Percentiles rank a stretch among this genome's conserved stretches.
These are phyloP conservation scores for Quercus lobata DNA, from an alignment of 331 rosid species.

Conservation along the genomic window DNA sequence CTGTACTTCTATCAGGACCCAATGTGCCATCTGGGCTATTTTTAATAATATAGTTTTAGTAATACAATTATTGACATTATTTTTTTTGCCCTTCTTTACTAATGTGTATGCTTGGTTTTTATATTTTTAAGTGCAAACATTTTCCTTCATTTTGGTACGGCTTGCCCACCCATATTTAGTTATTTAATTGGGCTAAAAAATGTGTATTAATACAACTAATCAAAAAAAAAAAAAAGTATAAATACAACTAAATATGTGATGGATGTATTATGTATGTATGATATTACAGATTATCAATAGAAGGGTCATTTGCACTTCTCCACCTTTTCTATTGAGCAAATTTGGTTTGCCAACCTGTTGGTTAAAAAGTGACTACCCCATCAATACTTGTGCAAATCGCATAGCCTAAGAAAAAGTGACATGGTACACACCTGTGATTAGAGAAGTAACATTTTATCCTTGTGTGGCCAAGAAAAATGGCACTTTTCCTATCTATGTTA, in stretches of 20 bases:
- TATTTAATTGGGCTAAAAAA: not conserved
- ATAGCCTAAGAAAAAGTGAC: too few species aligned
- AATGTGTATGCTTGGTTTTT: not conserved
- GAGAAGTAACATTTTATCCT: too few species aligned
- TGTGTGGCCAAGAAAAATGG: too few species aligned
- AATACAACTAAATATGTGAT: not conserved
- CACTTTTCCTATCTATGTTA: too few species aligned
- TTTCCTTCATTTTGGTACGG: not conserved
- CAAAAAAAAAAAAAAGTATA: not conserved
- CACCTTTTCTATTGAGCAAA: too few species aligned
- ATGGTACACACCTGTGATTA: too few species aligned
- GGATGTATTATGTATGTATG: not conserved
- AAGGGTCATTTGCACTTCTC: too few species aligned
- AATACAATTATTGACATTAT: not conserved
- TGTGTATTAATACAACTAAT: not conserved
- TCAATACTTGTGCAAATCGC: too few species aligned
- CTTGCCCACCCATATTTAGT: not conserved
- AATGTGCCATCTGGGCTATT: conserved; percentile 17
- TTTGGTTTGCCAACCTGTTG: too few species aligned
- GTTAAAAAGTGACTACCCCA: too few species aligned
- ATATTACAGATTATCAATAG: not conserved
- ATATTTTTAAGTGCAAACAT: not conserved
- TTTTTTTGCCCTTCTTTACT: not conserved
- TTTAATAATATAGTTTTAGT: conserved; percentile 17
- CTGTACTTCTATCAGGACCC: conserved; percentile 22